Conservation (phyloP, 1,284 basidiomycete genomes). For the Salmacisia buchloeana region DNA sequence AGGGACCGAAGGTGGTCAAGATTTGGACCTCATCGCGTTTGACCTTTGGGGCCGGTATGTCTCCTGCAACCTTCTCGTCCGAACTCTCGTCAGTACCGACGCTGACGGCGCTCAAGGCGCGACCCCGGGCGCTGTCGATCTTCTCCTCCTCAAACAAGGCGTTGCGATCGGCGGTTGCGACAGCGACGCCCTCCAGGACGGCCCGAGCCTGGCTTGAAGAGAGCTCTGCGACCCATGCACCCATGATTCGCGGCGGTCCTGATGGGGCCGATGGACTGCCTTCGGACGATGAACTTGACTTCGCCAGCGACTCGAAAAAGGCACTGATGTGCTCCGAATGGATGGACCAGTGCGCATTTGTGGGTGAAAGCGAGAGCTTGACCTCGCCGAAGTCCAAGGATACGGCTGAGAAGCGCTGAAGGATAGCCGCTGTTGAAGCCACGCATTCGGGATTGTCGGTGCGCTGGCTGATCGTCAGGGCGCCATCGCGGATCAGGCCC, state of each 20-base stretch:
- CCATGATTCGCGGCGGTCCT: neutral
- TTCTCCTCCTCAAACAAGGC: neutral
- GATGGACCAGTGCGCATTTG: neutral
- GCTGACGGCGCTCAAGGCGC: no score
- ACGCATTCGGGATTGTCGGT: slow-evolving; percentile 3
- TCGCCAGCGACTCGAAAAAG: neutral
- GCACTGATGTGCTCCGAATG: neutral
- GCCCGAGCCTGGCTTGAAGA: neutral
- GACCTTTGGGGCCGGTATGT: neutral
- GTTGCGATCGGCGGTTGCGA: neutral
- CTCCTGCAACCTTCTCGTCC: neutral
- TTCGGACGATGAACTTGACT: neutral
- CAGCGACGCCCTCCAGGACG: neutral
- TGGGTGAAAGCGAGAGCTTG: neutral
- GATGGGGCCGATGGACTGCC: neutral
- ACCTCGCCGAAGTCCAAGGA: neutral
- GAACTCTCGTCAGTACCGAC: no score
- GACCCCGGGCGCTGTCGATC: neutral
- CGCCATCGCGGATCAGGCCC: neutral
- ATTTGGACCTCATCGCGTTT: neutral
- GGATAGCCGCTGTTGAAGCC: neutral
- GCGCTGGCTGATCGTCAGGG: neutral
- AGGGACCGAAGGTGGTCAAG: neutral
- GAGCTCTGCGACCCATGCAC: neutral
- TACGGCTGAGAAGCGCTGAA: neutral